A percentile compares a stretch with the other conserved stretches of the same genome.
These are phyloP conservation scores for Cystobasidium sp. DNA, from an alignment of 1,284 basidiomycete genomes.

Conservation along the genomic window DNA sequence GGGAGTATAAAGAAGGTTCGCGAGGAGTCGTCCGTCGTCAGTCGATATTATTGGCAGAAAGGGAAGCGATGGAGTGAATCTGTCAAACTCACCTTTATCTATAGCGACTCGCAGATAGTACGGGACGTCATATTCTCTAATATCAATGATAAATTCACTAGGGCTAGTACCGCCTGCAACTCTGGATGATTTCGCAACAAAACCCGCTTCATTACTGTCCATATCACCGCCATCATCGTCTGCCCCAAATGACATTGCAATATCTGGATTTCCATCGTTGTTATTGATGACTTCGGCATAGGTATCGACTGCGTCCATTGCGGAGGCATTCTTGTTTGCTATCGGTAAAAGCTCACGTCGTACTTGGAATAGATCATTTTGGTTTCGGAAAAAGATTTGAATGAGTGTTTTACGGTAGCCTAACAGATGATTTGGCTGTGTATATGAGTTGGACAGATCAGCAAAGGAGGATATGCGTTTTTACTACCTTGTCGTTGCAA, in stretches of 20 bases:
- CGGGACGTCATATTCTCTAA: constrained; percentile 94
- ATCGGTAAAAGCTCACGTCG: constrained; percentile 87
- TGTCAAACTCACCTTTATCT: constrained; percentile 68
- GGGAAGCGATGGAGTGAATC: background rate
- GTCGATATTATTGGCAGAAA: background rate
- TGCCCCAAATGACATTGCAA: constrained; percentile 88
- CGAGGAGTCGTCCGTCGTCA: background rate
- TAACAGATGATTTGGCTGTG: constrained; percentile 87
- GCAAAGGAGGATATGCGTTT: background rate
- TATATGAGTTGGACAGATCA: background rate
- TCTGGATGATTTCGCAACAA: constrained; percentile 56
- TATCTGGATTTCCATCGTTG: constrained; percentile 66
- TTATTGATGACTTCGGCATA: constrained; percentile 66
- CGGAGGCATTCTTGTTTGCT: constrained; percentile 86
- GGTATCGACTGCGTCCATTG: constrained; percentile 92
- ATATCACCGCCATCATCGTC: constrained; percentile 74
- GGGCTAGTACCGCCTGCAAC: constrained; percentile 66
- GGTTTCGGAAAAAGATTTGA: constrained; percentile 88
- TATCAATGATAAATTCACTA: constrained; percentile 86
- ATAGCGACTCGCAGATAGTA: constrained; percentile 98
- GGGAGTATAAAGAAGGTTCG: no score
- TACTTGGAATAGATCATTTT: constrained; percentile 85
- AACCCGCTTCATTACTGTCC: constrained; percentile 65
- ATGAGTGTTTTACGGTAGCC: constrained; percentile 86
- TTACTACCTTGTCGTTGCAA: background rate